A percentile compares a stretch with the other conserved stretches of the same genome.
These are phyloP conservation scores for Penicillium turbatum DNA, from an alignment of 495 filamentous ascomycete species.

Conservation along the genomic window DNA sequence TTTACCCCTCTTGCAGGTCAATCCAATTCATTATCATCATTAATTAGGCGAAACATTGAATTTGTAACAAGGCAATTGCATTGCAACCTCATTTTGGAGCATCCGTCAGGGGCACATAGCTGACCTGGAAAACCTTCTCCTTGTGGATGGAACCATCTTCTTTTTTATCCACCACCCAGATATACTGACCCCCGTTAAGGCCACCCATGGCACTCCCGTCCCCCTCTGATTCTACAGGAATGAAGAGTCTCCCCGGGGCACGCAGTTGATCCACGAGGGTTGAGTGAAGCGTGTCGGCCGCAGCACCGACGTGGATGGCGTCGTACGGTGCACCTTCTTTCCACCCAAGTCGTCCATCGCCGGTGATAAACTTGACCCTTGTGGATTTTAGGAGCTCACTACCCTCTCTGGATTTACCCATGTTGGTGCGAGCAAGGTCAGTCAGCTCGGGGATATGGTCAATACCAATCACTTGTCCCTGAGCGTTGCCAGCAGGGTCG, in stretches of 20 bases:
- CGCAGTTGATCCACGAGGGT: slow-evolving; percentile 74
- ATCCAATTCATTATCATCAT: not conserved
- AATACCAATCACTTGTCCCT: slow-evolving; percentile 68
- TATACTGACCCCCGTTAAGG: slow-evolving; percentile 57
- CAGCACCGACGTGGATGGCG: slow-evolving; percentile 94
- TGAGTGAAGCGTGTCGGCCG: slow-evolving; percentile 68
- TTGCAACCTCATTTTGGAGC: slow-evolving; percentile 44
- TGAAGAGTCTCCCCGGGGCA: slow-evolving; percentile 77
- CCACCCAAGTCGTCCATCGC: slow-evolving; percentile 80
- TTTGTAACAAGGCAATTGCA: not conserved
- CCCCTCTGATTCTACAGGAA: slow-evolving; percentile 68
- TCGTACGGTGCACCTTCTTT: slow-evolving; percentile 60
- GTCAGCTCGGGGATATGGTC: slow-evolving; percentile 82
- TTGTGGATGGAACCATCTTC: slow-evolving; percentile 67
- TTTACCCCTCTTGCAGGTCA: too few species aligned
- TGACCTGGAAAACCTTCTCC: slow-evolving; percentile 75
- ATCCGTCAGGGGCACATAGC: slow-evolving; percentile 94
- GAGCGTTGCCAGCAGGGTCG: slow-evolving; percentile 27
- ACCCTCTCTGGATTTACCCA: slow-evolving; percentile 68
- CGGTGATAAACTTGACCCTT: slow-evolving; percentile 67
- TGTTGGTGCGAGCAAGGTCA: slow-evolving; percentile 68
- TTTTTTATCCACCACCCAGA: slow-evolving; percentile 90
- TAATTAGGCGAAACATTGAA: not conserved
- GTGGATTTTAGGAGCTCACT: slow-evolving; percentile 53
- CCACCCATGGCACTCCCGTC: slow-evolving; percentile 16